phyloP scores from a whole-genome alignment of 2,329 filamentous ascomycete genomes.

The Paradendryphiella salina region DNA sequence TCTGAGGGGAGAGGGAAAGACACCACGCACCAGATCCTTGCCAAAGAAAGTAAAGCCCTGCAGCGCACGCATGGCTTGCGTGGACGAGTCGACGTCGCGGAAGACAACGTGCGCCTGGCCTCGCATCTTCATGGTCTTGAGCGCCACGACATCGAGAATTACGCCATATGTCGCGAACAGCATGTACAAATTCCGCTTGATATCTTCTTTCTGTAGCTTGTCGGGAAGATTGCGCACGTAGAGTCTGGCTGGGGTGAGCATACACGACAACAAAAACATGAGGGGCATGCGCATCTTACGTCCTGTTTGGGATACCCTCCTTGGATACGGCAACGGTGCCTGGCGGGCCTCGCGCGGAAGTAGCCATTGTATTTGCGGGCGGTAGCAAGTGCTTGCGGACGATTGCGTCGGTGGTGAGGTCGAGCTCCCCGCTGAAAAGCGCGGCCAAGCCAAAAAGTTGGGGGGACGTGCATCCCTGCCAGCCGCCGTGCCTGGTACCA shows the following conservation, averaged over 20 bases:
- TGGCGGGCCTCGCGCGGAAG: slow-evolving; percentile 30
- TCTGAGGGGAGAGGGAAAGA: neutral
- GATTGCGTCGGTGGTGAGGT: slow-evolving; percentile 15
- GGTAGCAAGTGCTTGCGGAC: slow-evolving; percentile 8
- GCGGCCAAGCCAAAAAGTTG: slow-evolving; percentile 21
- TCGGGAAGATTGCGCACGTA: slow-evolving; percentile 88
- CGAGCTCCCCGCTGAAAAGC: slow-evolving; percentile 36
- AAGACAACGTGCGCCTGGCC: slow-evolving; percentile 94
- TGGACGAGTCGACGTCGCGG: slow-evolving; percentile 85
- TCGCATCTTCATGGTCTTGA: slow-evolving; percentile 90
- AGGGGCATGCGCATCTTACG: slow-evolving; percentile 28
- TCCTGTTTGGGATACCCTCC: slow-evolving; percentile 37
- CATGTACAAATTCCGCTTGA: slow-evolving; percentile 86
- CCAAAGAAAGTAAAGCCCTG: slow-evolving; percentile 87
- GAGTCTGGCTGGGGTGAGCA: slow-evolving; percentile 59
- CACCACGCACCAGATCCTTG: slow-evolving; percentile 71
- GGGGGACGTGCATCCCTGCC: slow-evolving; percentile 19
- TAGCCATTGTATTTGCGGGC: slow-evolving; percentile 29
- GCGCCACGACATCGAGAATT: slow-evolving; percentile 85
- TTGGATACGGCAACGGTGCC: slow-evolving; percentile 25
- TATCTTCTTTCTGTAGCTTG: slow-evolving; percentile 86
- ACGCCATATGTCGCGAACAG: slow-evolving; percentile 93
- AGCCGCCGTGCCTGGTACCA: slow-evolving; percentile 1
- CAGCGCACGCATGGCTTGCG: slow-evolving; percentile 86
- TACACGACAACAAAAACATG: slow-evolving; percentile 4